Conservation (phyloP, 768 basidiomycete genomes). For the Nidularia sp. region DNA sequence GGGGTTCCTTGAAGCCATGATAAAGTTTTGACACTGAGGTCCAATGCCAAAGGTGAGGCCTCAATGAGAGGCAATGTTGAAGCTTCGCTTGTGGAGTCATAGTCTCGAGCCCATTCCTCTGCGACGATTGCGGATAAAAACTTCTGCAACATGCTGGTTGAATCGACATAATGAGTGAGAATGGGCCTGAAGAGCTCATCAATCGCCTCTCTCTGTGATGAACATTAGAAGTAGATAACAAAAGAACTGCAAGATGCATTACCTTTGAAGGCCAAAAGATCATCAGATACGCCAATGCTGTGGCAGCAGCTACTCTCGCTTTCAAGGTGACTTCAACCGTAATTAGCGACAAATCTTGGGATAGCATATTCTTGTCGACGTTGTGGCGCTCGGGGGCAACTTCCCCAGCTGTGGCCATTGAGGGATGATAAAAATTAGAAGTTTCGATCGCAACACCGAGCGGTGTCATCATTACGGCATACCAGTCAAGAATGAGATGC, state of each 20-base stretch:
- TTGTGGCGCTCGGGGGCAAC: constrained; percentile 72
- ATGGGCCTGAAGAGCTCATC: constrained; percentile 74
- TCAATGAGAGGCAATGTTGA: constrained; percentile 43
- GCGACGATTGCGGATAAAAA: constrained; percentile 81
- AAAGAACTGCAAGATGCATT: constrained; percentile 13
- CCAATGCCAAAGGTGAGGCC: constrained; percentile 53
- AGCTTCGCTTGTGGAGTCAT: constrained; percentile 24
- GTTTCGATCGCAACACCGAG: constrained; percentile 76
- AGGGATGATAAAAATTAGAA: constrained; percentile 63
- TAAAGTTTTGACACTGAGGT: constrained; percentile 67
- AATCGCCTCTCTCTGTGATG: constrained; percentile 28
- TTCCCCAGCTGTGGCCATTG: constrained; percentile 40
- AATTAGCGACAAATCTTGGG: constrained; percentile 84
- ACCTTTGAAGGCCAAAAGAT: constrained; percentile 65
- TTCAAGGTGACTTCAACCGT: constrained; percentile 71
- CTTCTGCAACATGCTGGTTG: constrained; percentile 89
- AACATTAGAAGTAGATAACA: background rate
- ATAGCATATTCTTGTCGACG: constrained; percentile 93
- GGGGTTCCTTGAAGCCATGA: constrained; percentile 69
- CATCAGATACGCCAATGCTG: constrained; percentile 70
- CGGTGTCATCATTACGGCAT: constrained; percentile 84
- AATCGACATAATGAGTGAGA: constrained; percentile 75
- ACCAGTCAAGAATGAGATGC: constrained; percentile 76
- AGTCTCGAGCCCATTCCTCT: constrained; percentile 85
- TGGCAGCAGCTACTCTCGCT: constrained; percentile 75